Conservation (phyloP, 495 filamentous ascomycete genomes). For the Staphylotrichum longicolle region DNA sequence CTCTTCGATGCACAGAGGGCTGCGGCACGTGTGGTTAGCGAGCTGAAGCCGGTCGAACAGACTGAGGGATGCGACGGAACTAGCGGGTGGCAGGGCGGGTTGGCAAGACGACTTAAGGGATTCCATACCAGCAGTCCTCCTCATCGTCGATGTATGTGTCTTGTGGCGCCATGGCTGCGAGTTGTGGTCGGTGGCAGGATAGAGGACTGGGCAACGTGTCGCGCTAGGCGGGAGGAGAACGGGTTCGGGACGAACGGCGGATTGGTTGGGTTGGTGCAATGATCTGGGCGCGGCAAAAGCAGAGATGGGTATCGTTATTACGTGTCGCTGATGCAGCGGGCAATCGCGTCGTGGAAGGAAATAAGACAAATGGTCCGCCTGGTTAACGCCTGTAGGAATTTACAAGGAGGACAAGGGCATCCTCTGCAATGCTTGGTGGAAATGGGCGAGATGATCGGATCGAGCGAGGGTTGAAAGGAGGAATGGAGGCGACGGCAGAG, state of each 20-base stretch:
- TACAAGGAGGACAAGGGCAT: slow-evolving; percentile 31
- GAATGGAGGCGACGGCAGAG: slow-evolving; percentile 33
- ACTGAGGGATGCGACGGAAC: background rate
- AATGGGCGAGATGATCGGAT: slow-evolving; percentile 9
- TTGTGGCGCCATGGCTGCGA: slow-evolving; percentile 67
- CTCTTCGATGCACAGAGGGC: slow-evolving; percentile 98
- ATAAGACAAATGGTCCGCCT: slow-evolving; percentile 23
- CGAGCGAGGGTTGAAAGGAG: slow-evolving; percentile 24
- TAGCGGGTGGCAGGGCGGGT: slow-evolving; percentile 10
- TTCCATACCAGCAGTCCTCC: slow-evolving; percentile 79
- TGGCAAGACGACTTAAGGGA: background rate
- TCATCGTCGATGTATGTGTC: slow-evolving; percentile 98
- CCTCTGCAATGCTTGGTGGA: slow-evolving; percentile 18
- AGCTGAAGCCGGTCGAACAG: background rate
- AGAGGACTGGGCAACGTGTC: slow-evolving; percentile 16
- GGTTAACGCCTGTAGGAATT: slow-evolving; percentile 26
- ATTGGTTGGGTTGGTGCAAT: background rate
- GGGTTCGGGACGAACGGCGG: slow-evolving; percentile 14
- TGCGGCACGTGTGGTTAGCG: slow-evolving; percentile 36
- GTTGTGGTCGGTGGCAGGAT: slow-evolving; percentile 20
- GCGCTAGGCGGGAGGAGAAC: slow-evolving; percentile 10
- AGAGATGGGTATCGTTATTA: slow-evolving; percentile 22
- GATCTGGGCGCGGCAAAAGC: slow-evolving; percentile 1
- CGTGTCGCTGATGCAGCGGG: slow-evolving; percentile 8
- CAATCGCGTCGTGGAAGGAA: slow-evolving; percentile 13